Evolutionary conservation across 2,329 filamentous ascomycete genomes (phyloP), one percentile per base, ranked within the genome.

Genomic region (Hymenoscyphus scutula): DNA sequence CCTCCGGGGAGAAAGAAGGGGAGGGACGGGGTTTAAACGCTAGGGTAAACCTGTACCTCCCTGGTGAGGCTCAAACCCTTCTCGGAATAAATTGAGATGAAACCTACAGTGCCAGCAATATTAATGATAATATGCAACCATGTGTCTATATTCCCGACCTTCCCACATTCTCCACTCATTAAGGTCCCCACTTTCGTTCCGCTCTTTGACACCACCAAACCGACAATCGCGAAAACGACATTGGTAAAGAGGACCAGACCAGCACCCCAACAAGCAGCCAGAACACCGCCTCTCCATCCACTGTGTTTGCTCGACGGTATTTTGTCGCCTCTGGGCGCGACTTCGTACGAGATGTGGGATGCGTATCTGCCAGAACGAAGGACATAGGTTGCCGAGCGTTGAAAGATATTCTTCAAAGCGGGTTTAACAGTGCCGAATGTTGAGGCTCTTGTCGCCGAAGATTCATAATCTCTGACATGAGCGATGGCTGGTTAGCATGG

Each of bases 51-150:
- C n/a, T n/a, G n/a, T n/a, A n/a, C n/a, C n/a, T n/a, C n/a, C n/a
- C n/a, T n/a, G n/a, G n/a, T n/a, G n/a, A n/a, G n/a, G n/a, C n/a
- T n/a, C n/a, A n/a, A n/a, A n/a, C n/a, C n/a, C n/a, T n/a, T n/a
- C n/a, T n/a, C n/a, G n/a, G 41, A 19, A 48, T 10, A 19, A 48
- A 11, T 5, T 8, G 1, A 6, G 23, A 19, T 2, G 5, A 23
- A 48, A 48, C 41, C 23, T 48, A 48, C 41, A 0, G 80, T 81
- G 32, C 77, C 76, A 34, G 82, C 70, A 0, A 75, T 61, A 70
- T 84, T 84, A 68, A 84, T 78, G 2, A 77, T 61, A 29, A 83
- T 67, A 69, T 84, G 81, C 0, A 80, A 62, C 34, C 67, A 64
- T 0, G 71, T 54, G 62, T 65, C 62, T 4, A 58, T 58, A 13